A percentile compares a stretch with the other conserved stretches of the same genome.
phyloP scores from a whole-genome alignment of 1,139 yeast species.

The Hemisphaericaspora lyxosophila region DNA sequence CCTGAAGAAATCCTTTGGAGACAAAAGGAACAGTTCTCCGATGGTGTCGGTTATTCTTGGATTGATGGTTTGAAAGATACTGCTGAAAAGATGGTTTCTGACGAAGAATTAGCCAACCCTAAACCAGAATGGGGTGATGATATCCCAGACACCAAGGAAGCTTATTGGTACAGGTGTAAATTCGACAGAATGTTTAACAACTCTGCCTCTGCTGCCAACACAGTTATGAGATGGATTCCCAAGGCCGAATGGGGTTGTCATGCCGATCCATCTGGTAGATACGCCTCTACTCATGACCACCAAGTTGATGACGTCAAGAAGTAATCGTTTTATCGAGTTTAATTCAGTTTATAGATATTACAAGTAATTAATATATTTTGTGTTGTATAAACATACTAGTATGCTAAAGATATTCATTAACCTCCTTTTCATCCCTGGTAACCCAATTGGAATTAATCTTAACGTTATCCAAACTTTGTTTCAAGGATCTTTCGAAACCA shows the following conservation, averaged over 20 bases:
- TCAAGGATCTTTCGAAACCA: conserved; percentile 60
- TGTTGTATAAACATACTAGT: neutral
- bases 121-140: conserved; percentile 96
- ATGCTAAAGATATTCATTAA: conserved; percentile 25
- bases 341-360: neutral
- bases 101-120: conserved; percentile 85
- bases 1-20: conserved; percentile 98
- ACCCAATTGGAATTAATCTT: conserved; percentile 51
- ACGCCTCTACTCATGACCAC: conserved; percentile 80
- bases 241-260: conserved; percentile 99
- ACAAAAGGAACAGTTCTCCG: conserved; percentile 99
- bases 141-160: conserved; percentile 96
- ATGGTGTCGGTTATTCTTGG: conserved; percentile 99
- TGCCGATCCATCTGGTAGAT: conserved; percentile 98
- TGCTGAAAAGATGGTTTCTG: conserved; percentile 82
- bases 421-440: conserved; percentile 29
- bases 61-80: conserved; percentile 95
- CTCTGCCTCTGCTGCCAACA: conserved; percentile 88
- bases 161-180: conserved; percentile 97
- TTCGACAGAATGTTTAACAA: conserved; percentile 86
- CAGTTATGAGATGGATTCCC: conserved; percentile 99
- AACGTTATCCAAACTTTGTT: conserved; percentile 56
- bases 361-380: conserved; percentile 1
- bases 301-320: conserved; percentile 35
- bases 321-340: neutral